These are phyloP conservation scores for Wickerhamiella azyma DNA, from an alignment of 805 yeast species.

Conservation along the genomic window DNA sequence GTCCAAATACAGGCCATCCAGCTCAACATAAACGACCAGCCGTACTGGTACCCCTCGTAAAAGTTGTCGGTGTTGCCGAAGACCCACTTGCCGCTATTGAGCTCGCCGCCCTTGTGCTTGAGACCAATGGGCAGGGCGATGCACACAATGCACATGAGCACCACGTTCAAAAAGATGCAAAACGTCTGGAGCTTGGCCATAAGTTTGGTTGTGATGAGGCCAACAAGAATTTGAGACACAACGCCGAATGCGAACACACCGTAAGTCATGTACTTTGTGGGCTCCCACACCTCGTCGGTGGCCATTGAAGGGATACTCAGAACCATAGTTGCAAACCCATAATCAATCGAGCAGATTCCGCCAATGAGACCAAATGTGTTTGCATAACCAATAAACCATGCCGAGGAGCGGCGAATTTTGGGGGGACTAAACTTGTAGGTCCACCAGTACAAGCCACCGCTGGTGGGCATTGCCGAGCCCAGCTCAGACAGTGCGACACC, in stretches of 20 bases:
- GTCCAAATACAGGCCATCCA: slow-evolving; percentile 65
- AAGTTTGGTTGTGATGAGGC: slow-evolving; percentile 43
- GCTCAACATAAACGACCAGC: slow-evolving; percentile 41
- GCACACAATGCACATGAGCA: slow-evolving; percentile 39
- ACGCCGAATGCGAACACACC: slow-evolving; percentile 57
- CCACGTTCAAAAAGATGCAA: slow-evolving; percentile 42
- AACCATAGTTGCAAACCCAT: slow-evolving; percentile 36
- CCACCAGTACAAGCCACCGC: slow-evolving; percentile 64
- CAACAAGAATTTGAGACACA: slow-evolving; percentile 37
- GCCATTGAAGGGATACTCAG: slow-evolving; percentile 25
- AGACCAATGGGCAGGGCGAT: slow-evolving; percentile 54
- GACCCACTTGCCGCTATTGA: slow-evolving; percentile 40
- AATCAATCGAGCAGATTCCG: slow-evolving; percentile 53
- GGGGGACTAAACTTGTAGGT: slow-evolving; percentile 54
- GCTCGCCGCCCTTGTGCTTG: slow-evolving; percentile 19
- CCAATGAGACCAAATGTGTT: slow-evolving; percentile 55
- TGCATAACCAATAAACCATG: slow-evolving; percentile 52
- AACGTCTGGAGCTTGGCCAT: slow-evolving; percentile 47
- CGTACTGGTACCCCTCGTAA: slow-evolving; percentile 40
- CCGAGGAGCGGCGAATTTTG: slow-evolving; percentile 35
- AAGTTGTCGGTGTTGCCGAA: slow-evolving; percentile 40
- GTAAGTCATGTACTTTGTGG: slow-evolving; percentile 41
- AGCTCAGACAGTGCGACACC: slow-evolving; percentile 53
- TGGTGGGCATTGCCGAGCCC: slow-evolving; percentile 58
- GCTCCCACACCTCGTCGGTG: slow-evolving; percentile 35